Evolutionary conservation across 2,329 filamentous ascomycete genomes (phyloP).

Genomic region (Claviceps purpurea): DNA sequence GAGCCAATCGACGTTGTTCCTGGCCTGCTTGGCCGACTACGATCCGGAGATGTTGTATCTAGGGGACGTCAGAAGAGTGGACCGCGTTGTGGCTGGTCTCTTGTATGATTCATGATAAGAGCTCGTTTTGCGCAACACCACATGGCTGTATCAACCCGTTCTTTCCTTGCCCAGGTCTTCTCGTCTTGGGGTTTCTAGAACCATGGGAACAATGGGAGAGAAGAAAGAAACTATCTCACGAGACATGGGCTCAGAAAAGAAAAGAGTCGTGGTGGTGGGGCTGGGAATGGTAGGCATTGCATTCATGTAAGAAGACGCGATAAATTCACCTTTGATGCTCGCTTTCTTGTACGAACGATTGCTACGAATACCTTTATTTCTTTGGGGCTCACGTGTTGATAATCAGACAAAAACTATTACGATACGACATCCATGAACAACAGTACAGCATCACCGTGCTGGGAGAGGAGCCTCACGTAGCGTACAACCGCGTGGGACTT

Average conservation of each 20-base stretch:
- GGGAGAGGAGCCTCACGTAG: slow-evolving; percentile 75
- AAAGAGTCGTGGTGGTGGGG: slow-evolving; percentile 69
- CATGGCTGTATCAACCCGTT: background rate
- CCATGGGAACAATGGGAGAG: too few species aligned
- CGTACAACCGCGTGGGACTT: slow-evolving; percentile 82
- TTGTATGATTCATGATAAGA: background rate
- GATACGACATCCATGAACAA: slow-evolving; percentile 60
- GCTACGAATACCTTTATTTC: background rate
- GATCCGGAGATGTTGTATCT: slow-evolving; percentile 4
- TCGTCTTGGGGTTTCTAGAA: background rate
- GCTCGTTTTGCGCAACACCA: background rate
- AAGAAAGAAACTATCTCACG: background rate
- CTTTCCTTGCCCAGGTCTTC: background rate
- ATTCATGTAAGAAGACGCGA: slow-evolving; percentile 59
- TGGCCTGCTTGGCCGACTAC: background rate
- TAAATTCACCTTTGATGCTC: background rate
- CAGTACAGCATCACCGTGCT: slow-evolving; percentile 77
- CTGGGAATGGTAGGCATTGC: slow-evolving; percentile 86
- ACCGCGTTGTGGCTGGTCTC: background rate
- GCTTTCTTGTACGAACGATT: background rate
- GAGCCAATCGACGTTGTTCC: background rate
- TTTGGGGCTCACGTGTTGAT: background rate
- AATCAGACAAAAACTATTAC: slow-evolving; percentile 71
- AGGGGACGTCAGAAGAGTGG: background rate
- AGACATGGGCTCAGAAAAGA: slow-evolving; percentile 19